Conservation (phyloP, 305 asterid genomes). For the Plantago rigida region DNA sequence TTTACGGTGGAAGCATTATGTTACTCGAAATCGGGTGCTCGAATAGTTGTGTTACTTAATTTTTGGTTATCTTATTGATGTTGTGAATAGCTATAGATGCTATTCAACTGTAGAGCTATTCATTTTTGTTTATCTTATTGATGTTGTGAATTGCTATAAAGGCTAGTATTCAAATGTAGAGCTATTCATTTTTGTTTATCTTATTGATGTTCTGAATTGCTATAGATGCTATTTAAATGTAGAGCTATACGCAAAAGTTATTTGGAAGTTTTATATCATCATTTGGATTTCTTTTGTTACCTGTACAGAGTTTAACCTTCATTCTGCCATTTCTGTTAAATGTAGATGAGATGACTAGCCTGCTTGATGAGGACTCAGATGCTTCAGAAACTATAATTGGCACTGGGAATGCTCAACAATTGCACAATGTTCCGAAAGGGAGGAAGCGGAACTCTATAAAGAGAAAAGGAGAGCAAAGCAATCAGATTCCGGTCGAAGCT, state of each 20-base stretch:
- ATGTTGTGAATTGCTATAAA: neutral
- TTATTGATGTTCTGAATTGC: neutral
- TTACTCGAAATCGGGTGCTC: neutral
- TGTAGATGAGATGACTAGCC: constrained; percentile 36
- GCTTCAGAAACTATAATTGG: constrained; percentile 26
- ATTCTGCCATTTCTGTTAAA: constrained; percentile 9
- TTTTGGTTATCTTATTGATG: neutral
- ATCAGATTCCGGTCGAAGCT: constrained; percentile 22
- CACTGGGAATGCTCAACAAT: constrained; percentile 29
- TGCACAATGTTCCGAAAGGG: constrained; percentile 31
- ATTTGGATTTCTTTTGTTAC: neutral
- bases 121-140: too few relatives aligned
- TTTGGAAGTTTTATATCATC: neutral
- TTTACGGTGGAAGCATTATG: neutral
- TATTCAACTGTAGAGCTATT: neutral
- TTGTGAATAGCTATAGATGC: neutral
- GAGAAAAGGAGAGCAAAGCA: constrained; percentile 24
- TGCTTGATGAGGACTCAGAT: constrained; percentile 21
- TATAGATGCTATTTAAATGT: neutral
- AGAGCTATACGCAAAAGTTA: neutral
- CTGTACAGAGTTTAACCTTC: neutral
- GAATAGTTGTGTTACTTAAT: neutral
- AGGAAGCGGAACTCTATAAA: constrained; percentile 32
- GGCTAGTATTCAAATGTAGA: neutral
- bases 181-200: neutral